Percentiles rank a stretch among this genome's conserved stretches.
These are phyloP conservation scores for Chrysanthemum lavandulifolium DNA, from an alignment of 129 eudicot species.

Conservation along the genomic window DNA sequence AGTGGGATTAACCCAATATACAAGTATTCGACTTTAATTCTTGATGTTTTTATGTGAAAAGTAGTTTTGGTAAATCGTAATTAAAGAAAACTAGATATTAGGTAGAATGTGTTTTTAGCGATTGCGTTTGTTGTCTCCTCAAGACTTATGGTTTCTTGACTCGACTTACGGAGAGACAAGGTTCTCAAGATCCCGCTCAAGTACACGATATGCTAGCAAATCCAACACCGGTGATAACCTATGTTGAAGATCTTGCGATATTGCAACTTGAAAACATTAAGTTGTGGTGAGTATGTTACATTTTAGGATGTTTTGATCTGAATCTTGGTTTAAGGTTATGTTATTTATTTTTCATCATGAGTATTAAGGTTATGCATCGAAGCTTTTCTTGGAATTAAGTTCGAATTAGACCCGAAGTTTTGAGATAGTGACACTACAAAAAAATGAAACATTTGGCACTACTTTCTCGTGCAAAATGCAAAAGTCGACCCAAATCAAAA, in stretches of 20 bases:
- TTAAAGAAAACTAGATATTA: too few species aligned
- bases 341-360: constrained; percentile 12
- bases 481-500: too few species aligned
- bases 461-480: too few species aligned
- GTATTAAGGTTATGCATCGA: not conserved
- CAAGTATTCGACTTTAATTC: too few species aligned
- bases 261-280: constrained; percentile 18
- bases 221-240: constrained; percentile 35
- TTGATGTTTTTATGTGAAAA: too few species aligned
- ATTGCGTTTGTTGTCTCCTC: constrained; percentile 62
- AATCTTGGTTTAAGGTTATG: constrained; percentile 12
- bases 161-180: constrained; percentile 74
- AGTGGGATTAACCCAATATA: too few species aligned
- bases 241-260: constrained; percentile 34
- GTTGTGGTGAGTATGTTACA: constrained; percentile 26
- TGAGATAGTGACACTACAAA: too few species aligned
- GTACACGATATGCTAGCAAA: constrained; percentile 56
- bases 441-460: too few species aligned
- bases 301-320: constrained; percentile 35
- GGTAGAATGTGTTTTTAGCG: constrained; percentile 7
- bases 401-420: too few species aligned
- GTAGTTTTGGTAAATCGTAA: too few species aligned
- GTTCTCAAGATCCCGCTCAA: constrained; percentile 70
- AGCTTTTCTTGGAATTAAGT: too few species aligned
- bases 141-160: constrained; percentile 77